Conservation (phyloP, 1,284 basidiomycete genomes). For the Malassezia japonica region DNA sequence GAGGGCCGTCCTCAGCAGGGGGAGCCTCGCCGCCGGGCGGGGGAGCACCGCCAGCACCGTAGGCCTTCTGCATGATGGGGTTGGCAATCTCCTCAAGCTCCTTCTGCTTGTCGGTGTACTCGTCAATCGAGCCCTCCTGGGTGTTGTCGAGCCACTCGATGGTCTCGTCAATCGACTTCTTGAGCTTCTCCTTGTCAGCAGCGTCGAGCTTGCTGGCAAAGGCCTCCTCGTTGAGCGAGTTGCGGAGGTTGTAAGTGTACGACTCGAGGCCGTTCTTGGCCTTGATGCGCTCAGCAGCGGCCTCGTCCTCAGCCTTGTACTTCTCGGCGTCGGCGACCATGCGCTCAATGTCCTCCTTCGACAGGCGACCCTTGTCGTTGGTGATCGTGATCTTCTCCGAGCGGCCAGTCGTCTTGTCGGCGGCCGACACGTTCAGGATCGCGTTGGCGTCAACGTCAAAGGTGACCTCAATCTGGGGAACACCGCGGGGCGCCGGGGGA, state of each 20-base stretch:
- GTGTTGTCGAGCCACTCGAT: constrained; percentile 81
- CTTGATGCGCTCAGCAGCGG: constrained; percentile 60
- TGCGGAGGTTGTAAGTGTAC: constrained; percentile 91
- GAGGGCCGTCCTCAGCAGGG: constrained; percentile 63
- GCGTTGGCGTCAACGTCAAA: constrained; percentile 99
- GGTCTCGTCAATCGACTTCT: constrained; percentile 71
- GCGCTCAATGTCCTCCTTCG: constrained; percentile 95
- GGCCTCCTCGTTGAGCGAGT: constrained; percentile 53
- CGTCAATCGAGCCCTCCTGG: constrained; percentile 85
- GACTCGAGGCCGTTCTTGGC: constrained; percentile 75
- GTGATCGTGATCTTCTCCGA: constrained; percentile 87
- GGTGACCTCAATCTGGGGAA: constrained; percentile 94
- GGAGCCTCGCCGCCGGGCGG: constrained; percentile 51
- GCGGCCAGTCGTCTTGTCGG: constrained; percentile 97
- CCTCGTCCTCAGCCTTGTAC: constrained; percentile 63
- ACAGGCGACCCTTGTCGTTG: constrained; percentile 95
- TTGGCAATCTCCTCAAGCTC: constrained; percentile 82
- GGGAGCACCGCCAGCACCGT: constrained; percentile 55
- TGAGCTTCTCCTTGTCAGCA: constrained; percentile 77
- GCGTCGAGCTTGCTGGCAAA: constrained; percentile 68
- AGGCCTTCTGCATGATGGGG: constrained; percentile 90
- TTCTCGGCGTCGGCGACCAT: constrained; percentile 60
- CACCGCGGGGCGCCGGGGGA: constrained; percentile 94
- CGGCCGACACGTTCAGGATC: constrained; percentile 89
- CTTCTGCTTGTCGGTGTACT: constrained; percentile 92